phyloP scores from a whole-genome alignment of 768 basidiomycete genomes.

The Pleurotus salmoneostramineus region DNA sequence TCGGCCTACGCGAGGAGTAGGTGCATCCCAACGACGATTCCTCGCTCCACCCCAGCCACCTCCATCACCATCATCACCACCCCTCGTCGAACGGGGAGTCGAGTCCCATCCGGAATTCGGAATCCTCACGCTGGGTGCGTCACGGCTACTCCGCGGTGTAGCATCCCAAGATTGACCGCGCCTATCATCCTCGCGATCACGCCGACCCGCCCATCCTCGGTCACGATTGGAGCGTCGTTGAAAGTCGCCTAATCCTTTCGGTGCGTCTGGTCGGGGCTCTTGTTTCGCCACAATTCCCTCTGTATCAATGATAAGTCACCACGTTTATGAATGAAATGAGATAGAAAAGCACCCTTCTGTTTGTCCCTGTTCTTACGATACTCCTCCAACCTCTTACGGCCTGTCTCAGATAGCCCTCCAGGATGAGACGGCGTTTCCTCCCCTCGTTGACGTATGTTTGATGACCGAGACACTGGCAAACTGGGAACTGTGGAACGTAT shows the following conservation, averaged over 20 bases:
- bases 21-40: constrained; percentile 73
- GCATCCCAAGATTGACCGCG: constrained; percentile 44
- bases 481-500: constrained; percentile 65
- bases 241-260: constrained; percentile 87
- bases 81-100: constrained; percentile 63
- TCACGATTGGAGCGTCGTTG: constrained; percentile 86
- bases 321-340: too few species aligned
- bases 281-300: constrained; percentile 70
- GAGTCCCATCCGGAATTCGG: constrained; percentile 95
- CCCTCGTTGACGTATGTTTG: constrained; percentile 68
- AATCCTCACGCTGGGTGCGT: constrained; percentile 80
- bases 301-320: constrained; percentile 17
- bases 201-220: constrained; percentile 42
- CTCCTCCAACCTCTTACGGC: constrained; percentile 71
- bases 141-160: constrained; percentile 46
- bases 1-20: constrained; percentile 68
- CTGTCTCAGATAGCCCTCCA: constrained; percentile 80
- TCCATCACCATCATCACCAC: constrained; percentile 56
- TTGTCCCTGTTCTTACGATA: constrained; percentile 66
- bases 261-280: constrained; percentile 51
- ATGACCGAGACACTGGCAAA: constrained; percentile 52
- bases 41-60: constrained; percentile 61
- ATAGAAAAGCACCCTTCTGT: constrained; percentile 46
- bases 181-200: constrained; percentile 28
- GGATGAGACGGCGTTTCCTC: constrained; percentile 94